These are phyloP conservation scores for Caloboletus firmus DNA, from an alignment of 1,284 basidiomycete genomes.

Conservation along the genomic window DNA sequence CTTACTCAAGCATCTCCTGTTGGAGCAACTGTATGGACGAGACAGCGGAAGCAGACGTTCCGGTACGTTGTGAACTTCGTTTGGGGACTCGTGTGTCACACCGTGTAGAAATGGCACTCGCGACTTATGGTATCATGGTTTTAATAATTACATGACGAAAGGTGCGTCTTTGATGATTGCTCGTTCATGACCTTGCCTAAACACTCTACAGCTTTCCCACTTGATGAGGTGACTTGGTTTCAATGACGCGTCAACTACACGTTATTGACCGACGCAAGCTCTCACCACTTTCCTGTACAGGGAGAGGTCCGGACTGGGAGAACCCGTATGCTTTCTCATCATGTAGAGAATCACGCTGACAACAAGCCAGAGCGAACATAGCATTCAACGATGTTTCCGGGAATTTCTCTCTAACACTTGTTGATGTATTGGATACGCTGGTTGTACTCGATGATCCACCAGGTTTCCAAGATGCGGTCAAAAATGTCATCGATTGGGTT, in stretches of 20 bases:
- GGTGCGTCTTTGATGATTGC: slow-evolving; percentile 45
- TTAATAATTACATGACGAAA: slow-evolving; percentile 73
- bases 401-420: slow-evolving; percentile 80
- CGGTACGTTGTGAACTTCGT: slow-evolving; percentile 45
- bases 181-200: slow-evolving; percentile 7
- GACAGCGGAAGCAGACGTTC: slow-evolving; percentile 56
- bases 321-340: slow-evolving; percentile 58
- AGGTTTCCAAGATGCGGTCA: slow-evolving; percentile 76
- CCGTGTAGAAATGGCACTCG: slow-evolving; percentile 61
- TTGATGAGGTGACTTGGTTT: slow-evolving; percentile 62
- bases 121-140: slow-evolving; percentile 82
- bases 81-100: slow-evolving; percentile 1
- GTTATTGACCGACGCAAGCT: slow-evolving; percentile 49
- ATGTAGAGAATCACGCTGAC: slow-evolving; percentile 8
- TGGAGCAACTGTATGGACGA: slow-evolving; percentile 52
- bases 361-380: slow-evolving; percentile 54
- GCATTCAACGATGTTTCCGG: slow-evolving; percentile 83
- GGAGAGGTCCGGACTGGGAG: slow-evolving; percentile 77
- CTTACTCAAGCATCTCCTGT: slow-evolving; percentile 36
- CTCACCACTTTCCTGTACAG: slow-evolving; percentile 82
- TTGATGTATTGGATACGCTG: slow-evolving; percentile 82
- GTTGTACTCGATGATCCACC: slow-evolving; percentile 71
- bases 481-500: slow-evolving; percentile 73
- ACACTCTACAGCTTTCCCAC: slow-evolving; percentile 62
- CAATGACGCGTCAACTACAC: slow-evolving; percentile 2